A percentile compares a stretch with the other conserved stretches of the same genome.
These are phyloP conservation scores for Ceratobasidium sp. DNA, from an alignment of 1,284 basidiomycete species.

Conservation along the genomic window DNA sequence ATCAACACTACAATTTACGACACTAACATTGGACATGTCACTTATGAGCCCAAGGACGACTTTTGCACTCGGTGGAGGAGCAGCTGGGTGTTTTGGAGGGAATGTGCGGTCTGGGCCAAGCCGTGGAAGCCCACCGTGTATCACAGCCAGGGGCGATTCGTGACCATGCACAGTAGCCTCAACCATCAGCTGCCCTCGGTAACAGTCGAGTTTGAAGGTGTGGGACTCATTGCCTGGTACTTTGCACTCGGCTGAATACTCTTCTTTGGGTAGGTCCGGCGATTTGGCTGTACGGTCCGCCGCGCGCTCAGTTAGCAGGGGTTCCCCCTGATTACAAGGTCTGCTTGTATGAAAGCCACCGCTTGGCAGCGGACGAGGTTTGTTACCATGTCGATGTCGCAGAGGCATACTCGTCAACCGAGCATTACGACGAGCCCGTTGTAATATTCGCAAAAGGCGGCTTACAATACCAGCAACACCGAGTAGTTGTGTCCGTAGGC, in stretches of 20 bases:
- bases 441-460: conserved; percentile 17
- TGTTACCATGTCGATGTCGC: conserved; percentile 14
- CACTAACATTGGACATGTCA: neutral
- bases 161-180: neutral
- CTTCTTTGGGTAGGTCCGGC: conserved; percentile 3
- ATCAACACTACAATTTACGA: conserved; percentile 23
- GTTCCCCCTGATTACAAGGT: conserved; percentile 12
- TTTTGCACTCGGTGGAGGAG: conserved; percentile 6
- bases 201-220: conserved; percentile 15
- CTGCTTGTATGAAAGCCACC: neutral
- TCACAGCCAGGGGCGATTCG: neutral
- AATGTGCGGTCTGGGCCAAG: neutral
- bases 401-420: neutral
- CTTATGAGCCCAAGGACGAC: conserved; percentile 9
- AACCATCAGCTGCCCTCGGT: neutral
- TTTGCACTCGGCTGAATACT: neutral
- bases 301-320: neutral
- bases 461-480: neutral
- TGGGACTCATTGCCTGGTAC: neutral
- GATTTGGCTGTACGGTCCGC: conserved; percentile 27
- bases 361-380: neutral
- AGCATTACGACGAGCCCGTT: neutral
- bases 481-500: conserved; percentile 7
- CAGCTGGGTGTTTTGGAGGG: neutral
- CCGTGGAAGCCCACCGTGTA: conserved; percentile 5